These are phyloP conservation scores for Phytophthora brassicae DNA, from an alignment of 352 stramenopile genomes.

Conservation along the genomic window DNA sequence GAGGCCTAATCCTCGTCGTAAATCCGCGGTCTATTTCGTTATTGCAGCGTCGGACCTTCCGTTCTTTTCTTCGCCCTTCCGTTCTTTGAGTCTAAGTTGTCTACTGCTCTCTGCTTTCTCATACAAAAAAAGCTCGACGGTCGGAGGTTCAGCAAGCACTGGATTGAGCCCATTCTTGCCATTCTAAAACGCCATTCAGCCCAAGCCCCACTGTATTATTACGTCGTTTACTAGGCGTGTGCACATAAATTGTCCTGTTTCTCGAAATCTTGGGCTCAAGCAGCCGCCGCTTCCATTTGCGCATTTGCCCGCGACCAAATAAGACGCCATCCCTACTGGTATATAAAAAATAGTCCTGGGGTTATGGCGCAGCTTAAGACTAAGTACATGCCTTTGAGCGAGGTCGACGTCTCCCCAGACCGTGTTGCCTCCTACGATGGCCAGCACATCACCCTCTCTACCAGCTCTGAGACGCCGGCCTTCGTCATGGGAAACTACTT, in stretches of 20 bases:
- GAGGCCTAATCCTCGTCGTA: not conserved
- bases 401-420: conserved; percentile 75
- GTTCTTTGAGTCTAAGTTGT: too few species aligned
- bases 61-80: too few species aligned
- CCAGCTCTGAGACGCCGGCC: conserved; percentile 20
- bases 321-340: too few species aligned
- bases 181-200: too few species aligned
- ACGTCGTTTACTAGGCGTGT: not conserved
- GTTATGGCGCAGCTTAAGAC: conserved; percentile 60
- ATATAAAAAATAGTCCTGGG: too few species aligned
- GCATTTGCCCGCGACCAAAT: conserved; percentile 14
- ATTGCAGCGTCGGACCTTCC: conserved; percentile 5
- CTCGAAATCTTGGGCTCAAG: conserved; percentile 24
- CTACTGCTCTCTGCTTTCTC: too few species aligned
- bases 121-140: too few species aligned
- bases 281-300: conserved; percentile 18
- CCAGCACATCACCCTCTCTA: conserved; percentile 64
- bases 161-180: too few species aligned
- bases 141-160: too few species aligned
- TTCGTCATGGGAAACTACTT: conserved; percentile 93
- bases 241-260: conserved; percentile 14
- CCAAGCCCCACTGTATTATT: not conserved
- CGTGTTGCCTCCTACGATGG: conserved; percentile 81
- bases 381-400: conserved; percentile 89
- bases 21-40: not conserved